phyloP scores from a whole-genome alignment of 306 rosid genomes.

The Vigna mungo region DNA sequence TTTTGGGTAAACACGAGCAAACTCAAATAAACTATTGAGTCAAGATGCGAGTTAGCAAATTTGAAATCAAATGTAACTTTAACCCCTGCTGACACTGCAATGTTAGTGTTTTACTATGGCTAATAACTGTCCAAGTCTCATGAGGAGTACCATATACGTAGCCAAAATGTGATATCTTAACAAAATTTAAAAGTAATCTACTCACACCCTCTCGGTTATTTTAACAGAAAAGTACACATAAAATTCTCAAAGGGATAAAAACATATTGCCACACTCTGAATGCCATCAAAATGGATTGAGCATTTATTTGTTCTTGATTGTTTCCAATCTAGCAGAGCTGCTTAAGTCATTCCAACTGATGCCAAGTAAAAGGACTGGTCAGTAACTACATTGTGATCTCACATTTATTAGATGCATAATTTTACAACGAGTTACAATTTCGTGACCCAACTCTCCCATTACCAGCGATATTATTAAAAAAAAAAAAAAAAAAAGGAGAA shows the following conservation, averaged over 20 bases:
- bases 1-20: background rate
- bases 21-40: background rate
- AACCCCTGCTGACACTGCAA: no score
- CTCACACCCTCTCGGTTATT: constrained; percentile 3
- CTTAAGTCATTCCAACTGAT: background rate
- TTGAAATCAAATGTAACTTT: no score
- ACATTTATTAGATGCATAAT: background rate
- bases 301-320: background rate
- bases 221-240: constrained; percentile 13
- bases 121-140: background rate
- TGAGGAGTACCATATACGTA: background rate
- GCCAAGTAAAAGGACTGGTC: constrained; percentile 12
- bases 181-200: background rate
- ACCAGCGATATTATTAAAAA: background rate
- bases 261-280: background rate
- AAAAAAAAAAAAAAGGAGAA: background rate
- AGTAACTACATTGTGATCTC: constrained; percentile 6
- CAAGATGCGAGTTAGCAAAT: background rate
- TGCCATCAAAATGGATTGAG: background rate
- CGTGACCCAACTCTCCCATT: constrained; percentile 16
- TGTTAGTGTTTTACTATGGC: no score
- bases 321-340: background rate
- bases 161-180: background rate
- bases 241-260: constrained; percentile 6
- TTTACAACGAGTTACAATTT: background rate